Evolutionary conservation across 108 stramenopile genomes (phyloP), one percentile per base, ranked within the genome.

Genomic region (Cylindrotheca fusiformis): DNA sequence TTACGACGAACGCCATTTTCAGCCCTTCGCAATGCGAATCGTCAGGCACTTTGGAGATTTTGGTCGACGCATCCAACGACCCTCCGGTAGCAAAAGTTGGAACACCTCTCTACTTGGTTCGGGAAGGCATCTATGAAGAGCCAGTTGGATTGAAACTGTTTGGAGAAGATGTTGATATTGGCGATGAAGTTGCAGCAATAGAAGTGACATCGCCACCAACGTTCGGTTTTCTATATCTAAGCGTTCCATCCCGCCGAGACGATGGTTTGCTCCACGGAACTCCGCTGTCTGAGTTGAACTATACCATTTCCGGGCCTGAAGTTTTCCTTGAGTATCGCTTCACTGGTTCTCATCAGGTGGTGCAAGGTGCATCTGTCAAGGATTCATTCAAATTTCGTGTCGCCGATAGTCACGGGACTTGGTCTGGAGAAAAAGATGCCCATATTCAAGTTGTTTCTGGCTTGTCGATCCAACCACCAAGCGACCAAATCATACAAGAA

Each of bases 351-450:
- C 48, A 71, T 28, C 49, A 63, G 0, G 19, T 55, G 6, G 48
- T 52, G 28, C 62, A 58, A 26, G 61, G 46, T 8, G 27, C 23
- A 14, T 45, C 29, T 26, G 58, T 56, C 21, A 5, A 45, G 3
- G 79, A 80, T 46, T 58, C 31, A 19, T 80, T 80, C 48, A 25
- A 41, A 1, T 80, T 80, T 55, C 74, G 74, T 27, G 79, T 72
- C 6, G 41, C 44, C n/a, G 79, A 80, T 44, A 41, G 55, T 5
- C 22, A 48, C 12, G 79, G 79, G 2, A 48, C 41, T 19, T 75
- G 73, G 79, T 80, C 79, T 21, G 47, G 21, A 0, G 69, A 70
- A 56, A 32, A 30, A 2, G 36, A 52, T 3, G 79, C 63, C 1
- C 50, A 29, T 0, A 67, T 80, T 25, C 55, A 65, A 47, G 32